Base-by-base conservation (phyloP, 2,329 filamentous ascomycete species). In the Penicillium aurantiogriseum region DNA sequence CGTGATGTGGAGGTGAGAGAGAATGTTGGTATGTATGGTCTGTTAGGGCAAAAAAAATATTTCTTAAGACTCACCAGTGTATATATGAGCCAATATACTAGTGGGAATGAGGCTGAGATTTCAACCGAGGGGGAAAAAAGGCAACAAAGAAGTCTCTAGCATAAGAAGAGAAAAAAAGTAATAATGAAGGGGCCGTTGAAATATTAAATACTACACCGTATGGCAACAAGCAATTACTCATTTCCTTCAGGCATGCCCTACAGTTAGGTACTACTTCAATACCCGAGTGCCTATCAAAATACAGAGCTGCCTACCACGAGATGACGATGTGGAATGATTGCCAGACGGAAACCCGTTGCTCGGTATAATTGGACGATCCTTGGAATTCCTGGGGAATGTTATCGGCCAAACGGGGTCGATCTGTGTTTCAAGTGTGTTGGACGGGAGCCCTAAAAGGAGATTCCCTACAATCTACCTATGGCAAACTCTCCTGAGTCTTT, bases 251-350 rank as follows among this genome's bases (percentile, higher is more conserved):
- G 48, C 45, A 56, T 57, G 58, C 31, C 31, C 52, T 36, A 51
- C 43, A 51, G 27, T 54, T 47, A 55, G 52, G 55, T 58, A 60
- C 56, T 48, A 58, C 53, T 51, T 35, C 17, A 51, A 50, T 42
- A 47, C 49, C 57, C 33, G 50, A 52, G 46, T 54, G 54, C 63
- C 57, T 65, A 61, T 66, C 61, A 63, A 48, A 48, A 33, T 52
- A 54, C 49, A 54, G 51, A 39, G 42, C 25, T 36, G 31, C 51
- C 51, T 53, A 43, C 52, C 54, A 63, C 55, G 54, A 54, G 61
- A 65, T 66, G 64, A 66, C 63, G 61, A 66, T 61, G 51, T 60
- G 64, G 62, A 66, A 67, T 66, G 62, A 57, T 53, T 53, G 56
- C 46, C 31, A 36, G 45, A 48, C 58, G 35, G 50, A 53, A 63